Conservation (phyloP, 345 rosid species). For the Ricinus communis region DNA sequence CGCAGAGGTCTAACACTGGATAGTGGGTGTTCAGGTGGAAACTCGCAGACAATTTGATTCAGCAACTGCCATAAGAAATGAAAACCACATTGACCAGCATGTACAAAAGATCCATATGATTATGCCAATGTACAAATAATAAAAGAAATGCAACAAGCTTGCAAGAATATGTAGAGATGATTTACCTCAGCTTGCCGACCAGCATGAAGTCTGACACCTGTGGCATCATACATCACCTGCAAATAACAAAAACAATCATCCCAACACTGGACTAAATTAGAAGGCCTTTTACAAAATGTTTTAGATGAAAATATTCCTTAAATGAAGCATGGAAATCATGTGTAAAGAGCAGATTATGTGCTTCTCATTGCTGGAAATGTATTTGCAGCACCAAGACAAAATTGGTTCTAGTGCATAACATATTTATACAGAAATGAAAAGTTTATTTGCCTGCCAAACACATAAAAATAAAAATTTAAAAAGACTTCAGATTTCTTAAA, state of each 20-base stretch:
- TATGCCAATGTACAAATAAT: not conserved
- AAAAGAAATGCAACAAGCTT: conserved; percentile 10
- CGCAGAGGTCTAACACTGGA: conserved; percentile 82
- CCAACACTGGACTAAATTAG: not conserved
- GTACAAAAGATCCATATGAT: not conserved
- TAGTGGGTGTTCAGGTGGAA: conserved; percentile 93
- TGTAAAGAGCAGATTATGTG: not conserved
- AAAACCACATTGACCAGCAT: conserved; percentile 16
- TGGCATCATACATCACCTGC: conserved; percentile 98
- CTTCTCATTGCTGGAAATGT: not conserved
- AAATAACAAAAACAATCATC: conserved; percentile 7
- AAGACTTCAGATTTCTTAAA: no score
- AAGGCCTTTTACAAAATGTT: not conserved
- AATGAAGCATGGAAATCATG: not conserved
- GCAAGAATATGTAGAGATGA: conserved; percentile 6
- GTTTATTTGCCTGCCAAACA: not conserved
- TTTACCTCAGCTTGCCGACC: conserved; percentile 98
- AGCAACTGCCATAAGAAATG: conserved; percentile 55
- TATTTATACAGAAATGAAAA: not conserved
- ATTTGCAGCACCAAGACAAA: not conserved
- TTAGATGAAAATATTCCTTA: not conserved
- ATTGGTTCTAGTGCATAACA: not conserved
- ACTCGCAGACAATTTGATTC: conserved; percentile 95
- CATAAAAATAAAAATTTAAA: no score
- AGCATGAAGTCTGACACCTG: conserved; percentile 94